Evolutionary conservation across 768 basidiomycete genomes (phyloP), one percentile per base, ranked within the genome.

Genomic region (Daedaleopsis sinensis): DNA sequence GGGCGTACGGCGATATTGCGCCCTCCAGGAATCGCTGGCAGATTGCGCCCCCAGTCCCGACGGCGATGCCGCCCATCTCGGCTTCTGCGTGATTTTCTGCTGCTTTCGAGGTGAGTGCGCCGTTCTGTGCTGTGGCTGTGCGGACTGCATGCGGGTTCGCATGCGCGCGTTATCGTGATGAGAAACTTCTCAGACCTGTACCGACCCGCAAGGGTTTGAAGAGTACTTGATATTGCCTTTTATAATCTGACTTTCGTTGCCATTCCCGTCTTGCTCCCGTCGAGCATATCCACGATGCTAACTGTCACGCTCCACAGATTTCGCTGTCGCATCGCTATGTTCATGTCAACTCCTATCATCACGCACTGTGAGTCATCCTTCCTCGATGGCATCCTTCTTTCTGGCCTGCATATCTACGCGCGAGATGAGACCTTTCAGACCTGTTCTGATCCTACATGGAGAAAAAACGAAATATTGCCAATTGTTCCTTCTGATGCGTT

Each of bases 101-200:
- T 16, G 23, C 27, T 38, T 18, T 43, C 13, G 12, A 36, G 55
- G 65, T 71, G 66, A 68, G 67, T 68, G 57, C 66, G 35, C 55
- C 32, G 63, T 67, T 68, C 36, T 38, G 10, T 2, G 44, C 19
- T 16, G 46, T 37, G 38, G 16, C 24, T 37, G 32, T 46, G n/a
- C 19, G 49, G 54, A 67, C 65, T 66, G 65, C 66, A 50, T 65
- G 35, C 56, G n/a, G n/a, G 32, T 66, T 66, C 67, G 47, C 21
- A 39, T 11, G 16, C 36, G 49, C 43, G 52, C 52, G 63, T 68
- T 68, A 39, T 19, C 57, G 76, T 71, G 89, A 91, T 89, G 90
- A 90, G 77, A 83, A 69, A 72, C 57, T 73, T 84, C 86, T 72
- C 71, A 90, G 88, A 89, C 89, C 88, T 90, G 88, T 91, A 85